phyloP scores from a whole-genome alignment of 1,284 basidiomycete genomes.

The Meira nashicola region DNA sequence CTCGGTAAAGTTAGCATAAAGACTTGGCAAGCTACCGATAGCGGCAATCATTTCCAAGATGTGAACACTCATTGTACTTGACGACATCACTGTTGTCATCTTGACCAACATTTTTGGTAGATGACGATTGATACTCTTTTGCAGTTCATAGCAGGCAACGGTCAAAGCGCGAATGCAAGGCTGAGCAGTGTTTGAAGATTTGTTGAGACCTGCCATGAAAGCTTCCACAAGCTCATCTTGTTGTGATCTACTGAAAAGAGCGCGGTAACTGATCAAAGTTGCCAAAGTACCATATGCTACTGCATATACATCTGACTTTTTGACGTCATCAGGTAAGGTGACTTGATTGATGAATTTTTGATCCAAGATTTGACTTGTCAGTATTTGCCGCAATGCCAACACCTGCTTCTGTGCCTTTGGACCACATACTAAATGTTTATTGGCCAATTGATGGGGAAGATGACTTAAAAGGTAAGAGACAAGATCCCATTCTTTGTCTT shows the following conservation, averaged over 20 bases:
- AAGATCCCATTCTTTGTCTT: slow-evolving; percentile 85
- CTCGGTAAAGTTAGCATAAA: slow-evolving; percentile 90
- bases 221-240: slow-evolving; percentile 71
- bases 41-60: slow-evolving; percentile 89
- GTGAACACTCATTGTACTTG: slow-evolving; percentile 86
- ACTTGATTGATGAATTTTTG: slow-evolving; percentile 63
- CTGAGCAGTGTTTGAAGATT: slow-evolving; percentile 75
- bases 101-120: slow-evolving; percentile 75
- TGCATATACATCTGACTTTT: slow-evolving; percentile 72
- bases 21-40: slow-evolving; percentile 70
- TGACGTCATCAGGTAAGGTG: slow-evolving; percentile 59
- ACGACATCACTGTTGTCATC: slow-evolving; percentile 89
- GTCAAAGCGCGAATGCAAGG: slow-evolving; percentile 87
- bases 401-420: slow-evolving; percentile 69
- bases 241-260: slow-evolving; percentile 67
- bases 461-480: slow-evolving; percentile 87
- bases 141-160: slow-evolving; percentile 82
- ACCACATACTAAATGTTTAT: slow-evolving; percentile 96
- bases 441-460: slow-evolving; percentile 82
- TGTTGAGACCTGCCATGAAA: slow-evolving; percentile 70
- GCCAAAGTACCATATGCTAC: slow-evolving; percentile 82
- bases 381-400: slow-evolving; percentile 63
- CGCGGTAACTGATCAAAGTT: slow-evolving; percentile 81
- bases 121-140: slow-evolving; percentile 73
- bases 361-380: slow-evolving; percentile 66